Evolutionary conservation across 1,284 basidiomycete species (phyloP).

Genomic region (Golubevia sp.): DNA sequence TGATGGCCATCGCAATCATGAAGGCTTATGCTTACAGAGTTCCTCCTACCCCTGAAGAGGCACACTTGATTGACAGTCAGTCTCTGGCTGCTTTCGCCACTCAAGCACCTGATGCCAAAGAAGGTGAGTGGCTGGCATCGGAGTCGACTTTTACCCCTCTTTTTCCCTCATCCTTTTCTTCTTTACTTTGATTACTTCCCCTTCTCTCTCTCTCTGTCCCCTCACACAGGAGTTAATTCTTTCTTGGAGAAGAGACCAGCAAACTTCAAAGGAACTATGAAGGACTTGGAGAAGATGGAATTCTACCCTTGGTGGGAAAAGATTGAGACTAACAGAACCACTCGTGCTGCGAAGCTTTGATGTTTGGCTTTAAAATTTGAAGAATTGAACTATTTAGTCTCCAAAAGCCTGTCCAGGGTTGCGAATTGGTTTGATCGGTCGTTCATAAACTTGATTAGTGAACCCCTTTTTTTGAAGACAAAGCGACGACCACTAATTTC

Average conservation of each 20-base stretch:
- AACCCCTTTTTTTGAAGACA: no score
- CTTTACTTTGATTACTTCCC: no score
- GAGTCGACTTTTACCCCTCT: no score
- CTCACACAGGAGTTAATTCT: constrained; percentile 15
- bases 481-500: no score
- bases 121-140: constrained; percentile 13
- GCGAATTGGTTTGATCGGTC: no score
- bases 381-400: no score
- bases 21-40: constrained; percentile 35
- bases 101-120: constrained; percentile 22
- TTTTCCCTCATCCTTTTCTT: no score
- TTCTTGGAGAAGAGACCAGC: constrained; percentile 37
- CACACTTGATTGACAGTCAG: constrained; percentile 33
- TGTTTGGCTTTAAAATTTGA: no score
- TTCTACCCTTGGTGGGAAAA: constrained; percentile 48
- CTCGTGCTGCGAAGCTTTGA: no score
- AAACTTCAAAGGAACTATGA: constrained; percentile 22
- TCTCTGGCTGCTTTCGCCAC: constrained; percentile 32
- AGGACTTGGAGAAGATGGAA: constrained; percentile 26
- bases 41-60: constrained; percentile 27
- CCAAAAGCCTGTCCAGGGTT: no score
- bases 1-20: constrained; percentile 37
- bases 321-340: constrained; percentile 2
- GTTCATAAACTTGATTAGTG: no score
- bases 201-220: background rate